These are phyloP conservation scores for Coniochaeta sp. DNA, from an alignment of 2,329 filamentous ascomycete species.

Conservation along the genomic window DNA sequence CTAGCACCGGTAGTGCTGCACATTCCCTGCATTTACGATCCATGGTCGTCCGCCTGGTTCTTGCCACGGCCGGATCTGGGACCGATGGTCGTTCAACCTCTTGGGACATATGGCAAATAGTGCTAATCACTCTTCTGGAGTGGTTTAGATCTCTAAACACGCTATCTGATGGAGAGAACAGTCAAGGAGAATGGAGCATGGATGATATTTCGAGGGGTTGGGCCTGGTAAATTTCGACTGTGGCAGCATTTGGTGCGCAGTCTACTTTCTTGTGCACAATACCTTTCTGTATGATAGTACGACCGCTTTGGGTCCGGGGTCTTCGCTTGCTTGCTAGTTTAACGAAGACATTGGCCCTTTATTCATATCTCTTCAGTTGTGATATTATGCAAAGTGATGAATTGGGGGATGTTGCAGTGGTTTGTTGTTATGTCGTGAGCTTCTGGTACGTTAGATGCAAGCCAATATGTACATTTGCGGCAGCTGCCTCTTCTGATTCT, in stretches of 20 bases:
- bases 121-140: background rate
- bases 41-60: slow-evolving; percentile 8
- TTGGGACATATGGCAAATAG: background rate
- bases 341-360: background rate
- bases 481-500: background rate
- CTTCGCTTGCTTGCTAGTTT: background rate
- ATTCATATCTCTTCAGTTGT: background rate
- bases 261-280: background rate
- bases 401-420: too few relatives aligned
- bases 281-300: slow-evolving; percentile 1
- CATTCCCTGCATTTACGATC: slow-evolving; percentile 13
- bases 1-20: slow-evolving; percentile 15
- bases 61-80: slow-evolving; percentile 7
- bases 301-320: background rate
- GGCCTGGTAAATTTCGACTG: background rate
- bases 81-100: background rate
- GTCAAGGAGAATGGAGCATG: background rate
- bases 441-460: too few relatives aligned
- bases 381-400: background rate
- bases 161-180: background rate
- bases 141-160: background rate
- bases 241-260: background rate
- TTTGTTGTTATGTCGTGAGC: background rate
- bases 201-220: background rate
- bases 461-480: background rate